Evolutionary conservation across 2,329 filamentous ascomycete genomes (phyloP).

Genomic region (Eurotiales sp.): DNA sequence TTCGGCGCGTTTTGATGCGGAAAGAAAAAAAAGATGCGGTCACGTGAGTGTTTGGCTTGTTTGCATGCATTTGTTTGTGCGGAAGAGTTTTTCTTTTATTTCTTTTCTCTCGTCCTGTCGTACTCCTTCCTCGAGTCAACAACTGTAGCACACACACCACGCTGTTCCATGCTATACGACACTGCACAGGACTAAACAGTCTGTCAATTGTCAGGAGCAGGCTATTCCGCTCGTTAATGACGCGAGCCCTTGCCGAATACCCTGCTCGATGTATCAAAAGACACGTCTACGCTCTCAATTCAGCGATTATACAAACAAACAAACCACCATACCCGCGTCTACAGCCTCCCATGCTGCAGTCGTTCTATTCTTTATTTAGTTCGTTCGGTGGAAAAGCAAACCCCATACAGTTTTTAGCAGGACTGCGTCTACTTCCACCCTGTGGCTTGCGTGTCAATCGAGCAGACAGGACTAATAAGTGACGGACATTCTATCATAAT

Average conservation of each 20-base stretch:
- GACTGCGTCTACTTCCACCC: constrained; percentile 49
- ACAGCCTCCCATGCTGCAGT: constrained; percentile 33
- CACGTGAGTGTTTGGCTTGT: constrained; percentile 2
- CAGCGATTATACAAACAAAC: background rate
- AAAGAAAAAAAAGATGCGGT: background rate
- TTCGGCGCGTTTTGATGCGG: too few relatives aligned
- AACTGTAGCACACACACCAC: too few relatives aligned
- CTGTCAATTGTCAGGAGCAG: too few relatives aligned
- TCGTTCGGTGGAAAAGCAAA: constrained; percentile 47
- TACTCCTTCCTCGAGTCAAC: background rate
- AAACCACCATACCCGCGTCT: constrained; percentile 36
- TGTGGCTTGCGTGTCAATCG: constrained; percentile 37
- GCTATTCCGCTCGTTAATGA: too few relatives aligned
- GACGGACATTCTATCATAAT: constrained; percentile 44
- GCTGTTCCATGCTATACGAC: too few relatives aligned
- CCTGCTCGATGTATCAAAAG: background rate
- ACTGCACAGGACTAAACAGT: too few relatives aligned
- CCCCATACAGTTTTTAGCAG: constrained; percentile 48
- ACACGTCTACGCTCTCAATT: too few relatives aligned
- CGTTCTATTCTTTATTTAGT: constrained; percentile 35
- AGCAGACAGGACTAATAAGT: constrained; percentile 44
- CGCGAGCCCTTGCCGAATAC: background rate
- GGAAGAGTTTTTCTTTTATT: constrained; percentile 3
- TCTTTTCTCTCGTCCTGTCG: background rate
- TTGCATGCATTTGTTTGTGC: background rate